Evolutionary conservation across 495 filamentous ascomycete genomes (phyloP).

Genomic region (Hypoxylon subgilvum): DNA sequence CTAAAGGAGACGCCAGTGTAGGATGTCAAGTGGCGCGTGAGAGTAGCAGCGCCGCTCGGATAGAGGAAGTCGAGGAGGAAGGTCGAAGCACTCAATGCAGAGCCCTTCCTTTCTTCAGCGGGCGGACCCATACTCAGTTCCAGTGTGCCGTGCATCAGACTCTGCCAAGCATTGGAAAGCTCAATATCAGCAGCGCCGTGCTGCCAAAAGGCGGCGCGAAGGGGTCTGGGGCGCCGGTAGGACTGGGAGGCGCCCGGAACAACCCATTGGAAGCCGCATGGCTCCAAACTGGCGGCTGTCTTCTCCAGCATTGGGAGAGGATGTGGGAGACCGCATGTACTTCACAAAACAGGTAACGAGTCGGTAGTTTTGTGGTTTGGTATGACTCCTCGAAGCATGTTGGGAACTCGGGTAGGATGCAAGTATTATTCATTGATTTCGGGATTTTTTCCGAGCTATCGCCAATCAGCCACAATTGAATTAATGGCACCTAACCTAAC

Average conservation of each 20-base stretch:
- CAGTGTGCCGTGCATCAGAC: slow-evolving; percentile 43
- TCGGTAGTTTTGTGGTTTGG: neutral
- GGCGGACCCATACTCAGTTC: slow-evolving; percentile 12
- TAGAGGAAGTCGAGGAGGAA: slow-evolving; percentile 70
- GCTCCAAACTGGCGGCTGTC: slow-evolving; percentile 76
- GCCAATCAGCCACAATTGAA: too few relatives aligned
- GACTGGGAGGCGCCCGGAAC: slow-evolving; percentile 62
- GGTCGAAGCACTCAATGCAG: slow-evolving; percentile 45
- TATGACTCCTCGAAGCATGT: slow-evolving; percentile 8
- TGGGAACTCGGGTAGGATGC: slow-evolving; percentile 5
- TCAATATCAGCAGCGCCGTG: slow-evolving; percentile 66
- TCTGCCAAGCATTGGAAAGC: slow-evolving; percentile 55
- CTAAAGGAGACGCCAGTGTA: slow-evolving; percentile 11
- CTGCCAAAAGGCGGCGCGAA: slow-evolving; percentile 72
- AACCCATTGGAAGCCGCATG: slow-evolving; percentile 70
- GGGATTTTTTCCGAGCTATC: slow-evolving; percentile 16
- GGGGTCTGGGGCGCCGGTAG: slow-evolving; percentile 62
- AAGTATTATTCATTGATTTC: too few relatives aligned
- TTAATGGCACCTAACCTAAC: too few relatives aligned
- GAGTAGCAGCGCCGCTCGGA: slow-evolving; percentile 58
- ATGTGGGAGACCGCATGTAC: neutral
- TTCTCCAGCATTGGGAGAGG: slow-evolving; percentile 77
- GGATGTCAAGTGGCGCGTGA: slow-evolving; percentile 49
- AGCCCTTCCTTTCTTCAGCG: slow-evolving; percentile 23
- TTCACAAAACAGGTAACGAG: slow-evolving; percentile 2